Evolutionary conservation across 495 filamentous ascomycete species (phyloP).

Genomic region (Apiosordaria backusii): DNA sequence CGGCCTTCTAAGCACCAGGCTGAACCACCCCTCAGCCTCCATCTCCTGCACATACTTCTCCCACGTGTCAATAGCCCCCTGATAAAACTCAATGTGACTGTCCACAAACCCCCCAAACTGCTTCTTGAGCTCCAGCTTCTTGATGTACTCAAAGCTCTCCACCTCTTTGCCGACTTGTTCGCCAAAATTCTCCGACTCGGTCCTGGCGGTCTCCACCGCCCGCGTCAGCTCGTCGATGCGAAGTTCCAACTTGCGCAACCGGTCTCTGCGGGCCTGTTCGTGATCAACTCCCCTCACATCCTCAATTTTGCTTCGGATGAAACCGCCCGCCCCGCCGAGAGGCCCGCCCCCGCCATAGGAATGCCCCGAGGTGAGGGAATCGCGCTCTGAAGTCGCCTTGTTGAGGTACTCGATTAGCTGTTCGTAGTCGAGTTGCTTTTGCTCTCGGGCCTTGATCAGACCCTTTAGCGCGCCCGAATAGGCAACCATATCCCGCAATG

Average conservation of each 20-base stretch:
- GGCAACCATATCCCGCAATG: constrained; percentile 86
- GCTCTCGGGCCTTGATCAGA: constrained; percentile 88
- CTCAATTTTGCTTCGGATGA: constrained; percentile 91
- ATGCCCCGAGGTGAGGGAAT: constrained; percentile 69
- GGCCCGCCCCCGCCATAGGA: constrained; percentile 55
- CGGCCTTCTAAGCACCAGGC: constrained; percentile 24
- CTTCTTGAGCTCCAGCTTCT: constrained; percentile 84
- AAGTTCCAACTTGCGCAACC: constrained; percentile 83
- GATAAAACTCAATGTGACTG: constrained; percentile 84
- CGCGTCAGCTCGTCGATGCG: constrained; percentile 83
- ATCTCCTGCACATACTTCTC: constrained; percentile 85
- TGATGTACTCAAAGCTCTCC: constrained; percentile 92
- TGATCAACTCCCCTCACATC: constrained; percentile 97
- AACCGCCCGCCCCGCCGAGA: constrained; percentile 69
- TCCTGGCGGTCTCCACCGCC: constrained; percentile 83
- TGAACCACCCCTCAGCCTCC: constrained; percentile 60
- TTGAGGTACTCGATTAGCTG: constrained; percentile 91
- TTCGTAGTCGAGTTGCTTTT: constrained; percentile 97
- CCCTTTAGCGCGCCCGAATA: constrained; percentile 81
- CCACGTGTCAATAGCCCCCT: constrained; percentile 76
- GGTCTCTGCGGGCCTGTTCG: constrained; percentile 81
- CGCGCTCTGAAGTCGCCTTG: constrained; percentile 83
- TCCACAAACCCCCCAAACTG: constrained; percentile 80
- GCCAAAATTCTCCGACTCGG: constrained; percentile 80
- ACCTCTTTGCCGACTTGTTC: constrained; percentile 93